Percentiles rank a stretch among this genome's conserved stretches.
Evolutionary conservation across 179 eudicot species (phyloP).

Genomic region (Beta corolliflora): DNA sequence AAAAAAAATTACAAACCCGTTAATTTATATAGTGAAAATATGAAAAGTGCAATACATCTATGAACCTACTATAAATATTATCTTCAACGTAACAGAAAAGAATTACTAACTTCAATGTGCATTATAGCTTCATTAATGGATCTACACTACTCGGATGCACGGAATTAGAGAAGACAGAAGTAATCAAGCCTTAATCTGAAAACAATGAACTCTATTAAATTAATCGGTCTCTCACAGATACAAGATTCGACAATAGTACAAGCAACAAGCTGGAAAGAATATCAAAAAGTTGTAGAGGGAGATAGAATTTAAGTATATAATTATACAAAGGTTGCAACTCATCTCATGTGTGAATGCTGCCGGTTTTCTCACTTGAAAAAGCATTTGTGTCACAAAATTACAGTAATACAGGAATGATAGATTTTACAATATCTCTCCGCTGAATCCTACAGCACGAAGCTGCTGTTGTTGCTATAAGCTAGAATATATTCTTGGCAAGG

Average conservation of each 20-base stretch:
- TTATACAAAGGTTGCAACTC: constrained; percentile 16
- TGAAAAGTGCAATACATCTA: no score
- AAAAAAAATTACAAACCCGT: no score
- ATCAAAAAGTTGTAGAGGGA: neutral
- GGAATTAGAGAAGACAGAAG: no score
- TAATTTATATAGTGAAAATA: no score
- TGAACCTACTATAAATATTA: no score
- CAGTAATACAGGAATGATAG: constrained; percentile 12
- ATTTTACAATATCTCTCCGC: constrained; percentile 21
- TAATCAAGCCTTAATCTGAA: neutral
- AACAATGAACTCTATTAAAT: neutral
- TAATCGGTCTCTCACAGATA: neutral
- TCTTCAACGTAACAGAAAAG: no score
- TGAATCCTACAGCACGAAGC: constrained; percentile 2
- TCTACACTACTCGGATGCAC: no score
- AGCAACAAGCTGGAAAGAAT: neutral
- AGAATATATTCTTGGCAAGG: constrained; percentile 19
- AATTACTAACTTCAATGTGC: no score
- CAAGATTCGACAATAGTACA: neutral
- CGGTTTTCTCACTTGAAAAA: constrained; percentile 16
- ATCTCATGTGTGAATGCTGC: constrained; percentile 18
- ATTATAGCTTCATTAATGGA: no score
- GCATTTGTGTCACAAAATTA: neutral
- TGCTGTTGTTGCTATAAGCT: constrained; percentile 8
- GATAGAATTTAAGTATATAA: constrained; percentile 9